phyloP scores from a whole-genome alignment of 805 yeast genomes.

The Wickerhamomyces ciferrii region DNA sequence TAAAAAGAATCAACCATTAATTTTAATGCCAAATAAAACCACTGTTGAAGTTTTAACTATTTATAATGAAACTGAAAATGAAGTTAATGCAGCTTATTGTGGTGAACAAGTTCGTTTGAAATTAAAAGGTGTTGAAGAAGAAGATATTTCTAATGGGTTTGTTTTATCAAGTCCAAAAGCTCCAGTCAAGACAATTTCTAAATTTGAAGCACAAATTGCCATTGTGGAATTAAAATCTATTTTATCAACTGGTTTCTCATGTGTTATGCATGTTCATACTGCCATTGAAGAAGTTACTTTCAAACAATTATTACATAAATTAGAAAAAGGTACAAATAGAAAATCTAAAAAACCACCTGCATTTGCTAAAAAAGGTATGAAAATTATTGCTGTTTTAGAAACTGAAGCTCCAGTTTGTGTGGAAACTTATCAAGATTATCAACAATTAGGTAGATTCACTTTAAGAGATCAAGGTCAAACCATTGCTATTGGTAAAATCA shows the following conservation, averaged over 20 bases:
- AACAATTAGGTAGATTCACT: constrained; percentile 96
- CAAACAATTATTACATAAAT: constrained; percentile 78
- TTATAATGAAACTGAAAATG: constrained; percentile 93
- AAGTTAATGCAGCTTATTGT: constrained; percentile 82
- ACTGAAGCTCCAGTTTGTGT: constrained; percentile 85
- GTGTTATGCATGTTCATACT: constrained; percentile 98
- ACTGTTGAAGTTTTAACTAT: constrained; percentile 81
- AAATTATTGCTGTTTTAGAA: constrained; percentile 89
- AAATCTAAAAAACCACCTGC: constrained; percentile 96
- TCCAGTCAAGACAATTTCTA: constrained; percentile 89
- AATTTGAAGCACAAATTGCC: constrained; percentile 94
- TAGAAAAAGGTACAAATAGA: constrained; percentile 96
- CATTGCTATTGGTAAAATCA: constrained; percentile 97
- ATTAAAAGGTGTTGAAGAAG: constrained; percentile 95
- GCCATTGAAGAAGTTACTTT: constrained; percentile 94
- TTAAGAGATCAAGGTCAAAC: constrained; percentile 98
- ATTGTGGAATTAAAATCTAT: constrained; percentile 95
- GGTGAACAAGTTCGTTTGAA: constrained; percentile 97
- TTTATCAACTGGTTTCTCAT: constrained; percentile 90
- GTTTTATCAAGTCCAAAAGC: constrained; percentile 80
- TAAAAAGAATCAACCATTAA: constrained; percentile 67
- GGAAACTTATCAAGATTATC: constrained; percentile 88
- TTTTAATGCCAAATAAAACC: constrained; percentile 90
- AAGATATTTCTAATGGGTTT: constrained; percentile 87
- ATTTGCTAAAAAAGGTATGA: constrained; percentile 98